Conservation (phyloP, 2,329 filamentous ascomycete genomes). For the Alternaria triticina region DNA sequence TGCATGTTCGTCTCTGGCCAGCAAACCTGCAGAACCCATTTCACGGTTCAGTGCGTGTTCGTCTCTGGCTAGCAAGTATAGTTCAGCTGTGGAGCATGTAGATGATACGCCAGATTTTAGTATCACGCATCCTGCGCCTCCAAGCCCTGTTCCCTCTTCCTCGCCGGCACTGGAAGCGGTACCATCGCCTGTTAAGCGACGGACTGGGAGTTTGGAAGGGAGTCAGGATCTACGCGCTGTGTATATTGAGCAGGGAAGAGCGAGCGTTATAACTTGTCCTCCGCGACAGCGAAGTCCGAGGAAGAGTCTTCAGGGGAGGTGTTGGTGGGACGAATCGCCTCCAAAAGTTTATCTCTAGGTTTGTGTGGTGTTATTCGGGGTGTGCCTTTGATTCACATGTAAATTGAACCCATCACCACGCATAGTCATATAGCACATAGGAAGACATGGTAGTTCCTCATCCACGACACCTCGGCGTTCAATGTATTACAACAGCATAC, state of each 20-base stretch:
- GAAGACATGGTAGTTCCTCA: neutral
- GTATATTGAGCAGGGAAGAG: conserved; percentile 2
- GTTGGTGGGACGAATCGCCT: neutral
- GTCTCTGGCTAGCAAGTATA: neutral
- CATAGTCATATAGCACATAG: neutral
- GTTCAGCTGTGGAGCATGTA: neutral
- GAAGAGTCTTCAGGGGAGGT: neutral
- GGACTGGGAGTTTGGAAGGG: neutral
- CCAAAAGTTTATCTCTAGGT: neutral
- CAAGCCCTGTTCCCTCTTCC: neutral
- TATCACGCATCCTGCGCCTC: conserved; percentile 2
- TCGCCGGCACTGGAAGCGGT: neutral
- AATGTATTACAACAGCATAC: conserved; percentile 3
- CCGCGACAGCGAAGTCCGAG: neutral
- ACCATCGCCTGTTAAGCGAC: neutral
- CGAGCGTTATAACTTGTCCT: neutral
- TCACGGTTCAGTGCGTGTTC: neutral
- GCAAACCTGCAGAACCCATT: neutral
- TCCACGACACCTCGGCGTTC: neutral
- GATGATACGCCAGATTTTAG: neutral
- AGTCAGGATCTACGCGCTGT: neutral
- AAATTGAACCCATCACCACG: neutral
- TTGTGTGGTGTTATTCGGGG: neutral
- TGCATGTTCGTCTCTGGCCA: neutral
- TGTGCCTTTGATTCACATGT: neutral